Percentiles rank a stretch among this genome's conserved stretches.
These are phyloP conservation scores for Pseudoscleropodium purum DNA, from an alignment of 225 moss, liverwort and hornwort genomes.

Conservation along the genomic window DNA sequence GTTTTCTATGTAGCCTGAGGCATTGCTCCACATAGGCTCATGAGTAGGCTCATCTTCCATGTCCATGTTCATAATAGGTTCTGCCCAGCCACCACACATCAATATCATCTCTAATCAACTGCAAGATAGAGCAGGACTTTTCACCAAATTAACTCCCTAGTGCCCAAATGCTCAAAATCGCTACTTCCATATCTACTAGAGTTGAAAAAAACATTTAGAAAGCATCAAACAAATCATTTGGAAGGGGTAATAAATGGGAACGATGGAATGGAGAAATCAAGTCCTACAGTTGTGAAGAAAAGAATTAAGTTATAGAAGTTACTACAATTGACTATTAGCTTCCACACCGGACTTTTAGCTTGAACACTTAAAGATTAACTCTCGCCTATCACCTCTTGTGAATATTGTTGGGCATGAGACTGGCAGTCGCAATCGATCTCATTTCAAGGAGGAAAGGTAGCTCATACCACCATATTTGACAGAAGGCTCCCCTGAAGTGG, in stretches of 20 bases:
- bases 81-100: constrained; percentile 1
- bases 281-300: background rate
- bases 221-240: background rate
- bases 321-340: background rate
- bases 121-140: background rate
- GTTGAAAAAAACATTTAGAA: background rate
- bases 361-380: background rate
- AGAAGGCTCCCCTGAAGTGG: background rate
- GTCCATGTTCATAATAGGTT: background rate
- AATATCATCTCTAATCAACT: background rate
- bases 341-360: background rate
- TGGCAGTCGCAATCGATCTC: background rate
- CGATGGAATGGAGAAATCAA: background rate
- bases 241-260: background rate
- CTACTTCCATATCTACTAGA: background rate
- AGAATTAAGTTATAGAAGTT: background rate
- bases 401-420: background rate
- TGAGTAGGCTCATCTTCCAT: background rate
- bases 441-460: background rate
- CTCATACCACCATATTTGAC: constrained; percentile 10
- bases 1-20: constrained; percentile 4
- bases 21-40: background rate
- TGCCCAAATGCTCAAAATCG: background rate
- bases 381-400: background rate
- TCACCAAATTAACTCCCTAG: background rate